Base-by-base conservation (phyloP, 106 monocot species). In the Apostasia shenzhenica region DNA sequence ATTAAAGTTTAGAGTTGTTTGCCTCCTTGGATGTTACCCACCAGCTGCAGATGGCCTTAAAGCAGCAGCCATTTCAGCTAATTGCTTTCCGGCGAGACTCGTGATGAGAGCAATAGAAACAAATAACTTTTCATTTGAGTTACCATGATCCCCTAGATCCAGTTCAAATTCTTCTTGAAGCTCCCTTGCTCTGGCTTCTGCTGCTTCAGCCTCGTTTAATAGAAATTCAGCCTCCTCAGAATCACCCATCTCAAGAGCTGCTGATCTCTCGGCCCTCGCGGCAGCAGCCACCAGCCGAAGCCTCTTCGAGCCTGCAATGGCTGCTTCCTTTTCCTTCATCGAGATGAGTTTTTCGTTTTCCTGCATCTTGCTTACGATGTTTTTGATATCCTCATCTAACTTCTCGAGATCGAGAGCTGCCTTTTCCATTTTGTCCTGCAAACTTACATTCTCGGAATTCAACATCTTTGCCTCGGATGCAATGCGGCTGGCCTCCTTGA, bases 401-500 rank as follows among this genome's bases (percentile, higher is more conserved):
- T 71, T 80, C 62, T 78, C 74, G n/a, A 93, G 66, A 13, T 88
- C 81, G 60, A 66, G 53, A 70, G 67, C 57, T 41, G 83, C 69
- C 48, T 81, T 80, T 57, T 80, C 79, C 47, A n/a, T 67, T 55
- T 88, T 83, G 69, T 14, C 56, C 56, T 83, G 90, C 54, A 90
- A 73, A 40, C 63, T 76, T 72, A 90, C 92, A 67, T 73, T 93
- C 59, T 99, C 97, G 4, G 67, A 45, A 63, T 75, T 76, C 55
- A 99, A 81, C 48, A 87, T 63, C 75, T 93, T 99, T 0, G 83
- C 92, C 77, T 99, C 92, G 11, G 85, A 79, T 74, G 92, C 84
- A 73, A 93, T 78, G 47, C 97, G 62, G 10, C 85, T 83, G 2
- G 97, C 97, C 81, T 99, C 92, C 80, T 90, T 99, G 61, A 99